Conservation (phyloP, 2,329 filamentous ascomycete genomes). For the Rhinocladiella mackenziei region DNA sequence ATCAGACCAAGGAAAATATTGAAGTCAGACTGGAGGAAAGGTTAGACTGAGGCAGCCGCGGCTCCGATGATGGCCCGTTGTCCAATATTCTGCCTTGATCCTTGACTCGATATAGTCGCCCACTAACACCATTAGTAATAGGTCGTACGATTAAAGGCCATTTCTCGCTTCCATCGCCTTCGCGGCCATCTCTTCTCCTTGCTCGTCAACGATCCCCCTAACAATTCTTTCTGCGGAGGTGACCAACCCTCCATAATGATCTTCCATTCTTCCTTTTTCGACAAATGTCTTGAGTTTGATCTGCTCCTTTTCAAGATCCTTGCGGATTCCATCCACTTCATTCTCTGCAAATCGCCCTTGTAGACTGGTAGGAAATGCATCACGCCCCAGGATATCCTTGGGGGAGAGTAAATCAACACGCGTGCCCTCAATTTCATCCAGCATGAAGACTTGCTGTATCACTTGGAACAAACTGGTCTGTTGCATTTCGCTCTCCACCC, state of each 20-base stretch:
- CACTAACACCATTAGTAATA: too few relatives aligned
- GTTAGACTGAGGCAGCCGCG: too few relatives aligned
- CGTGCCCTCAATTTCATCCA: constrained; percentile 13
- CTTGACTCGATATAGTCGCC: too few relatives aligned
- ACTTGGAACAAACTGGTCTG: constrained; percentile 23
- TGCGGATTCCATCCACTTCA: constrained; percentile 20
- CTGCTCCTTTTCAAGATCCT: constrained; percentile 33
- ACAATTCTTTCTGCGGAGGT: constrained; percentile 21
- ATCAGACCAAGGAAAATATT: too few relatives aligned
- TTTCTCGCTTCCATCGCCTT: constrained; percentile 5
- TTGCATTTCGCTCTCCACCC: constrained; percentile 22
- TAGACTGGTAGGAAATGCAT: constrained; percentile 19
- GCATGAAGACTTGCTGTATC: constrained; percentile 13
- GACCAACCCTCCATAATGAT: constrained; percentile 27
- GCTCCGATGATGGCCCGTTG: too few relatives aligned
- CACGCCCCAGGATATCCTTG: constrained; percentile 16
- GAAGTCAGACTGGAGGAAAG: too few relatives aligned
- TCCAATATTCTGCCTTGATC: too few relatives aligned
- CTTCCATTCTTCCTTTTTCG: constrained; percentile 31
- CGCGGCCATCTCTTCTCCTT: constrained; percentile 19
- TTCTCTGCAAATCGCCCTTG: constrained; percentile 18
- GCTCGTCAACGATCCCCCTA: constrained; percentile 15
- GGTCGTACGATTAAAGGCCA: background rate
- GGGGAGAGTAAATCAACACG: constrained; percentile 18
- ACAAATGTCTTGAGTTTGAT: constrained; percentile 36